A percentile compares a stretch with the other conserved stretches of the same genome.
phyloP scores from a whole-genome alignment of 2,329 filamentous ascomycete genomes.

The Teratosphaeria epicoccoides region DNA sequence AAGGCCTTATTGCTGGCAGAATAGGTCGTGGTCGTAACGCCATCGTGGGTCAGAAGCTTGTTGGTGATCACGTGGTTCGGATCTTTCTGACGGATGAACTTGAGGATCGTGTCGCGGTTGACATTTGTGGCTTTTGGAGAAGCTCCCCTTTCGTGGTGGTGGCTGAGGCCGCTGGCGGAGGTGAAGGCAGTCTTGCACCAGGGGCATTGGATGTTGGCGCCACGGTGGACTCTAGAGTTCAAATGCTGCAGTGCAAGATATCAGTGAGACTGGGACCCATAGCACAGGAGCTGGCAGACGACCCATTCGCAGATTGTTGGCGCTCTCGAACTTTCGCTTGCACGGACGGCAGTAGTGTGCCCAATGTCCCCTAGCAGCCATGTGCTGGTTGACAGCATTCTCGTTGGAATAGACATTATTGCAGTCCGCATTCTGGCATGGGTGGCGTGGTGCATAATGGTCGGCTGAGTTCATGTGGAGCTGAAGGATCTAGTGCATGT shows the following conservation, averaged over 20 bases:
- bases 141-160: slow-evolving; percentile 47
- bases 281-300: not conserved
- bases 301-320: slow-evolving; percentile 17
- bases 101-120: slow-evolving; percentile 41
- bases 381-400: slow-evolving; percentile 17
- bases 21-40: slow-evolving; percentile 20
- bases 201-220: slow-evolving; percentile 39
- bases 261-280: not conserved
- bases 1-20: slow-evolving; percentile 33
- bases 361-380: slow-evolving; percentile 19
- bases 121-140: slow-evolving; percentile 39
- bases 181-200: slow-evolving; percentile 42
- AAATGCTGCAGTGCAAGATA: slow-evolving; percentile 39
- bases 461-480: slow-evolving; percentile 25
- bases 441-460: slow-evolving; percentile 18
- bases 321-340: slow-evolving; percentile 20
- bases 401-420: slow-evolving; percentile 10
- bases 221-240: slow-evolving; percentile 42
- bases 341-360: slow-evolving; percentile 25
- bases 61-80: slow-evolving; percentile 41
- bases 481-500: slow-evolving; percentile 20
- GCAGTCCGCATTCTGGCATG: slow-evolving; percentile 22
- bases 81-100: slow-evolving; percentile 38
- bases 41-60: slow-evolving; percentile 39
- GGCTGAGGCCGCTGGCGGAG: slow-evolving; percentile 43